These are phyloP conservation scores for Orbilia oligospora DNA, from an alignment of 2,329 filamentous ascomycete species.

Conservation along the genomic window DNA sequence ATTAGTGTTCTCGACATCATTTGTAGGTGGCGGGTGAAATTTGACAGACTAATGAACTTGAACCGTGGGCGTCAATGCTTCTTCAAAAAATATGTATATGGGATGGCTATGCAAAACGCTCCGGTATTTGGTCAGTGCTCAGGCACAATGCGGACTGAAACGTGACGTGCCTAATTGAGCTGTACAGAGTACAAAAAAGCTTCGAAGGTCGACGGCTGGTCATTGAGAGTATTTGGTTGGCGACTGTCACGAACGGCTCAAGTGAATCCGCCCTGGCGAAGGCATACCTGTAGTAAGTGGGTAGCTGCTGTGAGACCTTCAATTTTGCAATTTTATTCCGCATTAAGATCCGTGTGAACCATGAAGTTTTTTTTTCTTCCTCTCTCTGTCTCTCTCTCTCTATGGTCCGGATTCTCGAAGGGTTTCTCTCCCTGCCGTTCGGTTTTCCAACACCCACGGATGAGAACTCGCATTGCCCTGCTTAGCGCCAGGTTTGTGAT, in stretches of 20 bases:
- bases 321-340: slow-evolving; percentile 10
- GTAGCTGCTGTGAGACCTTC: slow-evolving; percentile 9
- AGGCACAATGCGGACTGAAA: slow-evolving; percentile 59
- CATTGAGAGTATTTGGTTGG: not conserved
- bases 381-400: not conserved
- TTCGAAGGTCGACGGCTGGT: slow-evolving; percentile 3
- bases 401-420: slow-evolving; percentile 8
- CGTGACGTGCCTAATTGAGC: slow-evolving; percentile 40
- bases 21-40: slow-evolving; percentile 26
- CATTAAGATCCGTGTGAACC: slow-evolving; percentile 9
- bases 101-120: slow-evolving; percentile 45
- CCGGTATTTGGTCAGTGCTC: slow-evolving; percentile 43
- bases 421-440: not conserved
- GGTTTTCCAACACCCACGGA: slow-evolving; percentile 7
- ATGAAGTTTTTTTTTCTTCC: not conserved
- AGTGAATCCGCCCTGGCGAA: slow-evolving; percentile 27
- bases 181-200: not conserved
- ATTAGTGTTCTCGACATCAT: slow-evolving; percentile 4
- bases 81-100: slow-evolving; percentile 3
- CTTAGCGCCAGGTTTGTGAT: slow-evolving; percentile 54
- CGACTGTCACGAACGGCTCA: slow-evolving; percentile 1
- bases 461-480: slow-evolving; percentile 3
- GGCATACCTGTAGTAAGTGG: slow-evolving; percentile 1
- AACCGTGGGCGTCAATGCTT: slow-evolving; percentile 22
- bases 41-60: slow-evolving; percentile 35